phyloP scores from a whole-genome alignment of 495 filamentous ascomycete species.

The Aspergillus haitiensis region DNA sequence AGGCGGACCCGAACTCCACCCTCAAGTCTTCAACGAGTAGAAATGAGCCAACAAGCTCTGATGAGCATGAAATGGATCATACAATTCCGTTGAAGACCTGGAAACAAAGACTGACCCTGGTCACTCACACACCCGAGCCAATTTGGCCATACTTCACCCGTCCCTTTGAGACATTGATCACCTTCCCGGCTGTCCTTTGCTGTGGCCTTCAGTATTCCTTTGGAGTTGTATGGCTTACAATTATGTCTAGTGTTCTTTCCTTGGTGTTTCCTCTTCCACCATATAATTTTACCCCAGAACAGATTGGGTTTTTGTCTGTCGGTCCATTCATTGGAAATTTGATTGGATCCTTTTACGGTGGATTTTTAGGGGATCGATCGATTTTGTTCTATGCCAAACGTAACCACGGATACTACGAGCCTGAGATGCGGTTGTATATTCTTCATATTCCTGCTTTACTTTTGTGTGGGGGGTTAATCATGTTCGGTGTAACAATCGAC shows the following conservation, averaged over 20 bases:
- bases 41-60: constrained; percentile 16
- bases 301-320: constrained; percentile 42
- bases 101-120: constrained; percentile 27
- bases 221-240: constrained; percentile 38
- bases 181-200: constrained; percentile 44
- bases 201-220: constrained; percentile 40
- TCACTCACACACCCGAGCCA: constrained; percentile 31
- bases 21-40: background rate
- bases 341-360: constrained; percentile 39
- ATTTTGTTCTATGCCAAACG: constrained; percentile 38
- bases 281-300: constrained; percentile 42
- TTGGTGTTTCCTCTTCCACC: constrained; percentile 40
- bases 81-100: constrained; percentile 30
- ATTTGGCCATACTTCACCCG: constrained; percentile 39
- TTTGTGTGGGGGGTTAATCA: constrained; percentile 35
- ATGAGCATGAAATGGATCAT: constrained; percentile 28
- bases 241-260: constrained; percentile 33
- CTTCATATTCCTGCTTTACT: constrained; percentile 32
- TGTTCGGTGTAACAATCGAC: constrained; percentile 37
- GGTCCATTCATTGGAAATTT: constrained; percentile 45
- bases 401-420: constrained; percentile 45
- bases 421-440: constrained; percentile 46
- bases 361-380: constrained; percentile 42
- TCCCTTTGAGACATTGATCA: constrained; percentile 33
- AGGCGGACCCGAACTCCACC: constrained; percentile 13